Conservation (phyloP, 192 early-diverging fungal genomes). For the Dimargaris verticillata region DNA sequence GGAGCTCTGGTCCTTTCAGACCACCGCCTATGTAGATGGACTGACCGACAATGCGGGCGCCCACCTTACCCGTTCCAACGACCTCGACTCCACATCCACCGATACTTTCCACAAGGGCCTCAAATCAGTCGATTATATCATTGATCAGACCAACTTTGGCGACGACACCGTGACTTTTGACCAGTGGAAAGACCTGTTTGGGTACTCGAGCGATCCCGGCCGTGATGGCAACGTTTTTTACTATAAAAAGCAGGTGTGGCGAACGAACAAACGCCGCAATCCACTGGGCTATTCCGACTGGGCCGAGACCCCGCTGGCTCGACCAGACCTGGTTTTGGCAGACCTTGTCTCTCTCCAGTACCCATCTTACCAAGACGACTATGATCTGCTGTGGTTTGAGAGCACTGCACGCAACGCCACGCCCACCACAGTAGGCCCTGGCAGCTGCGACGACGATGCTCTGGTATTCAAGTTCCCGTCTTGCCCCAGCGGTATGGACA, state of each 20-base stretch:
- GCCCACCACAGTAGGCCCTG: background rate
- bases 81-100: constrained; percentile 19
- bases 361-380: constrained; percentile 3
- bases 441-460: background rate
- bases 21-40: constrained; percentile 37
- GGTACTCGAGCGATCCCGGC: background rate
- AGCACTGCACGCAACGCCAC: background rate
- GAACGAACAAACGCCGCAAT: background rate
- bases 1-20: constrained; percentile 38
- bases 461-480: background rate
- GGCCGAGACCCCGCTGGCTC: background rate
- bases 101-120: constrained; percentile 35
- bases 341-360: constrained; percentile 2
- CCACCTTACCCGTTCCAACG: constrained; percentile 29
- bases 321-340: constrained; percentile 1
- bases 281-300: background rate
- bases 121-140: constrained; percentile 39
- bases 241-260: constrained; percentile 8
- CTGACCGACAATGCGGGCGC: constrained; percentile 52
- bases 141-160: constrained; percentile 51
- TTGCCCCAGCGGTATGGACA: background rate
- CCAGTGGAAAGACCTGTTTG: background rate
- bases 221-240: background rate
- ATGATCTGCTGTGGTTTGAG: background rate
- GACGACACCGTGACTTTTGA: constrained; percentile 8